Percentiles rank a stretch among this genome's conserved stretches.
phyloP scores from a whole-genome alignment of 2,329 filamentous ascomycete species.

The Purpureocillium lavendulum region DNA sequence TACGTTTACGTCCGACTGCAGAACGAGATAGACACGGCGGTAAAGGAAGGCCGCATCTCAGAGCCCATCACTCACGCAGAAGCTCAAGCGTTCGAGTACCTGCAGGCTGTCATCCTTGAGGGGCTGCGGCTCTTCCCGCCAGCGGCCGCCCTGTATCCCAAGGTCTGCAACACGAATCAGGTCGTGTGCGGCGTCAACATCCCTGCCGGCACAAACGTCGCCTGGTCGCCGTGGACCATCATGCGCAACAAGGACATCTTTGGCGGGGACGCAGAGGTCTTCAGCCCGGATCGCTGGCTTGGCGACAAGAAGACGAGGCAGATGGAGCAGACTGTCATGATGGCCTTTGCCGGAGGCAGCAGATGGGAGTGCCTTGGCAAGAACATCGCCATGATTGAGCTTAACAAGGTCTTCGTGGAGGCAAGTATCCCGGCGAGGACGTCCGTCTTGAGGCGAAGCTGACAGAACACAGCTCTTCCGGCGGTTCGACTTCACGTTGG shows the following conservation, averaged over 20 bases:
- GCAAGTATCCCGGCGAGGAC: constrained; percentile 14
- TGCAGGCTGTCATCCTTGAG: constrained; percentile 39
- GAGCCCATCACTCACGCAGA: constrained; percentile 24
- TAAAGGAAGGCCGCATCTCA: constrained; percentile 12
- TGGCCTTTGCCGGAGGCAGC: constrained; percentile 26
- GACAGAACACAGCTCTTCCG: constrained; percentile 7
- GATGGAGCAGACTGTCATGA: constrained; percentile 25
- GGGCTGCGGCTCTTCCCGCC: constrained; percentile 21
- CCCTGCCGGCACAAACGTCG: constrained; percentile 21
- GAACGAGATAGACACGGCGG: constrained; percentile 11
- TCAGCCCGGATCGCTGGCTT: constrained; percentile 28
- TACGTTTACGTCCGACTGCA: constrained; percentile 33
- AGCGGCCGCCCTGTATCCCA: constrained; percentile 16
- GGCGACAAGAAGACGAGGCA: constrained; percentile 18
- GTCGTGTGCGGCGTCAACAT: constrained; percentile 25
- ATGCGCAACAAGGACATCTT: constrained; percentile 21
- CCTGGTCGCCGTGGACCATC: constrained; percentile 20
- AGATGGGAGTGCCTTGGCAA: constrained; percentile 27
- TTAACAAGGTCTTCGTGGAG: constrained; percentile 31
- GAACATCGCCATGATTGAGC: constrained; percentile 27
- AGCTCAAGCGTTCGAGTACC: constrained; percentile 27
- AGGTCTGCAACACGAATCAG: constrained; percentile 4
- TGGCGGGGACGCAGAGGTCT: constrained; percentile 23
- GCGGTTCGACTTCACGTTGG: constrained; percentile 9
- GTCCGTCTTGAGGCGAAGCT: neutral